These are phyloP conservation scores for Nakazawaea populi DNA, from an alignment of 805 yeast genomes.

Conservation along the genomic window DNA sequence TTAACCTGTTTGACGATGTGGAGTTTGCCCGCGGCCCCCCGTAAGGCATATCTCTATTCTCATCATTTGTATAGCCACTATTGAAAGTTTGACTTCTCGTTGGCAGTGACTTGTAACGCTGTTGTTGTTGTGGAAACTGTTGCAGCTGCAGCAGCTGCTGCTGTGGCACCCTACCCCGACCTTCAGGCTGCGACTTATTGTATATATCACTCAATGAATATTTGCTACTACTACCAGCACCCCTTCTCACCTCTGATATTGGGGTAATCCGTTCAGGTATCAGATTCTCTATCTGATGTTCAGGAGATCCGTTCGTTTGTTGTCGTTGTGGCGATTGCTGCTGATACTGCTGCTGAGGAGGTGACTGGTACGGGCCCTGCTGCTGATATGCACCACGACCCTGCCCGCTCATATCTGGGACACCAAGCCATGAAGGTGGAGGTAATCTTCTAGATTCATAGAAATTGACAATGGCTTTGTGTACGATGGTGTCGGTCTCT, in stretches of 20 bases:
- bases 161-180: not conserved
- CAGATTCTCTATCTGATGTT: constrained; percentile 2
- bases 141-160: not conserved
- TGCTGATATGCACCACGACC: not conserved
- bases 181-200: not conserved
- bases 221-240: constrained; percentile 3
- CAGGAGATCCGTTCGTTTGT: not conserved
- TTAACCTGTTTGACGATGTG: constrained; percentile 6
- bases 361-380: not conserved
- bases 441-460: constrained; percentile 17
- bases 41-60: not conserved
- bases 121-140: not conserved
- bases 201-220: constrained; percentile 12
- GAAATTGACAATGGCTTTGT: constrained; percentile 22
- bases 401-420: not conserved
- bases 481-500: constrained; percentile 27
- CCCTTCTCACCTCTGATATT: not conserved
- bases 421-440: constrained; percentile 25
- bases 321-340: not conserved
- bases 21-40: not conserved
- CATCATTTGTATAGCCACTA: not conserved
- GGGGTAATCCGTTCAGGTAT: constrained; percentile 1
- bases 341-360: constrained; percentile 5
- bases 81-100: not conserved
- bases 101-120: not conserved